These are phyloP conservation scores for Macadamia integrifolia DNA, from an alignment of 164 flowering plant species.

Conservation along the genomic window DNA sequence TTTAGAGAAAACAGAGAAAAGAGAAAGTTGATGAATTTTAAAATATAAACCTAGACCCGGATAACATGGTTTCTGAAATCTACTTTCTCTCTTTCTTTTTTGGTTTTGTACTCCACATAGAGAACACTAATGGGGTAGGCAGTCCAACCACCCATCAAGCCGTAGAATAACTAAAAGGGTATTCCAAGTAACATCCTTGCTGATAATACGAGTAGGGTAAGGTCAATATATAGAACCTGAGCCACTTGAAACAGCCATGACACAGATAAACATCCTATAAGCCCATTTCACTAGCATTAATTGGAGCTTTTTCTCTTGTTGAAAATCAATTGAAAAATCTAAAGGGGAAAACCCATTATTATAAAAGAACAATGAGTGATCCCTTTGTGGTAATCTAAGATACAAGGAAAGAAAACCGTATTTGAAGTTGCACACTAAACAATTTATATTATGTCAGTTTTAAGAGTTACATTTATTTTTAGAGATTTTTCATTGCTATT, in stretches of 20 bases:
- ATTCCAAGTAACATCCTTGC: conserved; percentile 82
- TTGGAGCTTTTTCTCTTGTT: too few species aligned
- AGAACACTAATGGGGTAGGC: conserved; percentile 37
- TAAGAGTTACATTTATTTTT: too few species aligned
- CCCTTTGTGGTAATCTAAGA: too few species aligned
- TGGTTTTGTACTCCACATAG: conserved; percentile 76
- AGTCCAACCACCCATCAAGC: conserved; percentile 86
- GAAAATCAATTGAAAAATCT: background rate
- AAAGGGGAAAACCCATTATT: background rate
- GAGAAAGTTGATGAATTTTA: background rate
- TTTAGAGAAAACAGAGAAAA: background rate
- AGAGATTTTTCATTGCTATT: too few species aligned
- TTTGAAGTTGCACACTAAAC: too few species aligned
- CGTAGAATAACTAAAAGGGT: conserved; percentile 76
- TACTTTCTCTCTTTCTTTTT: conserved; percentile 78
- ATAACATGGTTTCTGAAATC: conserved; percentile 90
- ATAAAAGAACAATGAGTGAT: background rate
- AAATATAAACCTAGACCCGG: conserved; percentile 36
- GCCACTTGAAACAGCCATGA: conserved; percentile 55
- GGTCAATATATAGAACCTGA: conserved; percentile 65
- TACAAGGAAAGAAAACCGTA: too few species aligned
- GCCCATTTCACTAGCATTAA: background rate
- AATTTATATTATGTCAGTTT: too few species aligned
- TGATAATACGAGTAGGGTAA: conserved; percentile 91
- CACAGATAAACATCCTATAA: conserved; percentile 3